Evolutionary conservation across 192 early-diverging fungal species (phyloP), one percentile per base, ranked within the genome.

Genomic region (Rhizoclosmatium sp.): DNA sequence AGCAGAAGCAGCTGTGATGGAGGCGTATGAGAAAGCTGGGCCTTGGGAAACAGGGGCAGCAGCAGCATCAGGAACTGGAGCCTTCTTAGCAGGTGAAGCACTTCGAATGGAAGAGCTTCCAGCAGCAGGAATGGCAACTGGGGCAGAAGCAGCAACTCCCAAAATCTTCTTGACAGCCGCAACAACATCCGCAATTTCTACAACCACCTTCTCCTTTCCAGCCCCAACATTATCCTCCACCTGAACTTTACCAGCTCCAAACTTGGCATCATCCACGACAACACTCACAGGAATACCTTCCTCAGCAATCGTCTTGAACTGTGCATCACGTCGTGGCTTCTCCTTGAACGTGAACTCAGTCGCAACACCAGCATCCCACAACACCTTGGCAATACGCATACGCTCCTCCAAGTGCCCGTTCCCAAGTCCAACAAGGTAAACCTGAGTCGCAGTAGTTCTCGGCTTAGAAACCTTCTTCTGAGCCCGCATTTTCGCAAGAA

Each of bases 331-430:
- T 75, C 92, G 89, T 10, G 95, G 94, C 82, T 98, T 97, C n/a
- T 84, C 82, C 87, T 99, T 99, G 87, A 93, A 97, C 75, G 92
- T 84, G 84, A 93, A 98, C 82, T 97, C 93, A 44, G 97, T 93
- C 42, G 93, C 92, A 66, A 99, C 91, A 4, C 92, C 95, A 40
- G 88, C 90, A 85, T 98, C 92, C 98, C 98, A 99, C 4, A 99
- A 90, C 82, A 96, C 93, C 7, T 86, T 86, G 59, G 91, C 92
- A 58, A 97, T 90, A 44, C 86, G 82, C 95, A 99, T 96, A 47
- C 97, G 88, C 71, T 96, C 96, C 81, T 92, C 92, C 12, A 99
- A 84, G 70, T 95, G 84, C 0, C 96, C 96, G 71, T 92, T 93
- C 10, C 88, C 90, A 10, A 93, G 81, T 19, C 90, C 90, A 44